Percentiles rank a stretch among this genome's conserved stretches.
These are phyloP conservation scores for Alternaria gaisen DNA, from an alignment of 2,329 filamentous ascomycete species.

Conservation along the genomic window DNA sequence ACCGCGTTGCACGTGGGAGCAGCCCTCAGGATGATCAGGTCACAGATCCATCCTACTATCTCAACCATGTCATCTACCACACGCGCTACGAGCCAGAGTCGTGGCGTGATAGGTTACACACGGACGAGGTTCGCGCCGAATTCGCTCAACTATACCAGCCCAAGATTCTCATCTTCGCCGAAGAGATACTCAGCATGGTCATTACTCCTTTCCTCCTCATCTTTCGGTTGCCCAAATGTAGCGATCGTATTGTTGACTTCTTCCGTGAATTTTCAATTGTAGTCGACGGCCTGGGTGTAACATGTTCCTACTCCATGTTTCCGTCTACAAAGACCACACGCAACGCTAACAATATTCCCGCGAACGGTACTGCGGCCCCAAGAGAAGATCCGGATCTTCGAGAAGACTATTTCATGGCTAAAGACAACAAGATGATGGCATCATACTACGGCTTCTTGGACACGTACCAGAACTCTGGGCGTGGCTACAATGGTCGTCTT, in stretches of 20 bases:
- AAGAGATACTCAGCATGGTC: conserved; percentile 91
- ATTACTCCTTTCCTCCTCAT: conserved; percentile 90
- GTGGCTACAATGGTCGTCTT: conserved; percentile 33
- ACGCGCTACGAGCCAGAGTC: conserved; percentile 91
- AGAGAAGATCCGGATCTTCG: conserved; percentile 69
- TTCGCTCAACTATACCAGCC: conserved; percentile 92
- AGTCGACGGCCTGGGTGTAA: conserved; percentile 93
- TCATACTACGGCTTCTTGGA: conserved; percentile 96
- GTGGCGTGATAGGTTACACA: conserved; percentile 91
- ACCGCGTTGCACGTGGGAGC: conserved; percentile 82
- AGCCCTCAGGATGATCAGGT: conserved; percentile 87
- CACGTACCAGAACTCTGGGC: conserved; percentile 69
- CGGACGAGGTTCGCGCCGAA: conserved; percentile 89
- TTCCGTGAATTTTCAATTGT: conserved; percentile 98
- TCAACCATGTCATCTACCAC: conserved; percentile 88
- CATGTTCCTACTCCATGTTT: conserved; percentile 97
- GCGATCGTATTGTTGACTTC: conserved; percentile 94
- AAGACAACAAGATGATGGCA: conserved; percentile 98
- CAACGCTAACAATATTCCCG: conserved; percentile 57
- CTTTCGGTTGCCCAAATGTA: conserved; percentile 84
- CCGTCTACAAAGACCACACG: conserved; percentile 85
- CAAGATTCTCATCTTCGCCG: conserved; percentile 88
- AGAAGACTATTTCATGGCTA: conserved; percentile 92
- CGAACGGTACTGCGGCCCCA: conserved; percentile 48
- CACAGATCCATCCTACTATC: conserved; percentile 89